phyloP scores from a whole-genome alignment of 176 grass and related monocot species.

The Cenchrus purpureus region DNA sequence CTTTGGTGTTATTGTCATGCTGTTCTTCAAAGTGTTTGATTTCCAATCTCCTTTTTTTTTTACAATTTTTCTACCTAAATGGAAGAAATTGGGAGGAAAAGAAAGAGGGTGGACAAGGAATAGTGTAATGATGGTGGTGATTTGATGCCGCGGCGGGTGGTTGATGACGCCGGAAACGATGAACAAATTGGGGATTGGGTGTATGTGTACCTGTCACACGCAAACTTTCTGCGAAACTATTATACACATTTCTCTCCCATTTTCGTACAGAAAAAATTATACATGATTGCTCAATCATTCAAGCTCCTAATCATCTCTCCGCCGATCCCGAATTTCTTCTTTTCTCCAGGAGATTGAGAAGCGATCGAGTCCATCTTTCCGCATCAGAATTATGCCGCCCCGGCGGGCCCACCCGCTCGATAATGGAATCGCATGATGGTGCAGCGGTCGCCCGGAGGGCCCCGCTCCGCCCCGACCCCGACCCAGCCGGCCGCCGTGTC shows the following conservation, averaged over 20 bases:
- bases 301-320: slow-evolving; percentile 5
- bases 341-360: not conserved
- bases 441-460: not conserved
- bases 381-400: not conserved
- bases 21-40: slow-evolving; percentile 40
- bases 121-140: slow-evolving; percentile 39
- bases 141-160: slow-evolving; percentile 14
- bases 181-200: slow-evolving; percentile 36
- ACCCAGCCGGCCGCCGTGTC: not conserved
- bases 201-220: slow-evolving; percentile 26
- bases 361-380: not conserved
- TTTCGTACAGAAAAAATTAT: not conserved
- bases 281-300: slow-evolving; percentile 39
- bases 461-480: not conserved
- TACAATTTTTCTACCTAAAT: slow-evolving; percentile 15
- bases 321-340: not conserved
- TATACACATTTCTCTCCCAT: not conserved
- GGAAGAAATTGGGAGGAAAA: slow-evolving; percentile 19
- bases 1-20: slow-evolving; percentile 9
- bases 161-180: not conserved
- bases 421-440: slow-evolving; percentile 21
- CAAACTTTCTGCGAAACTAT: slow-evolving; percentile 1
- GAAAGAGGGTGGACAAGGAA: slow-evolving; percentile 29
- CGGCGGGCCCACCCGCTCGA: slow-evolving; percentile 21
- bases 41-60: slow-evolving; percentile 27